phyloP scores from a whole-genome alignment of 2,329 filamentous ascomycete species.

The Sporothrix schenckii region DNA sequence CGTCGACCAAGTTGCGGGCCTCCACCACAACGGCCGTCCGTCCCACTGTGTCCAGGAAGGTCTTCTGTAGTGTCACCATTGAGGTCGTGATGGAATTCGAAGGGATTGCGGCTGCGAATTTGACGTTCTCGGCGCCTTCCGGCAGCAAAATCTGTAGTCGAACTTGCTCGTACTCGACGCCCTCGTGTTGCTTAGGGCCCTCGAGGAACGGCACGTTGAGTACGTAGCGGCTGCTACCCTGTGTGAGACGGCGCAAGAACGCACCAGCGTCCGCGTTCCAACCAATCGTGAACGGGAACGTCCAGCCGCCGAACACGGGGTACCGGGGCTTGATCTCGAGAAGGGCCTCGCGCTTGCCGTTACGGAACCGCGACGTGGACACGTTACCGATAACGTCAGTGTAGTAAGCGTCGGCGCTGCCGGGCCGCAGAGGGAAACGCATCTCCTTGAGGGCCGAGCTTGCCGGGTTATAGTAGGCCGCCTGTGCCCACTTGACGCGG shows the following conservation, averaged over 20 bases:
- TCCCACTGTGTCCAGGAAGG: slow-evolving; percentile 91
- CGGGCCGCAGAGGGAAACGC: slow-evolving; percentile 74
- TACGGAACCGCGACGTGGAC: slow-evolving; percentile 86
- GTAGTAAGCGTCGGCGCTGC: slow-evolving; percentile 88
- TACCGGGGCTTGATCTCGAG: slow-evolving; percentile 92
- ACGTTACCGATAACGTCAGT: slow-evolving; percentile 96
- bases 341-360: slow-evolving; percentile 73
- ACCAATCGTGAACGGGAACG: slow-evolving; percentile 93
- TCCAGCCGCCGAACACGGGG: slow-evolving; percentile 97
- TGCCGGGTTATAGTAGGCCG: slow-evolving; percentile 74
- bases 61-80: slow-evolving; percentile 68
- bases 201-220: slow-evolving; percentile 92
- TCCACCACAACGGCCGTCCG: slow-evolving; percentile 80
- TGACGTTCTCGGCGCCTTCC: slow-evolving; percentile 84
- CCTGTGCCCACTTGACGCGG: slow-evolving; percentile 73
- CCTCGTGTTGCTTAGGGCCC: slow-evolving; percentile 83
- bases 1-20: slow-evolving; percentile 85
- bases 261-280: slow-evolving; percentile 87
- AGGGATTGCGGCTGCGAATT: slow-evolving; percentile 75
- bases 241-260: slow-evolving; percentile 67
- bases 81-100: slow-evolving; percentile 61
- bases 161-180: slow-evolving; percentile 81
- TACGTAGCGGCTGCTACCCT: slow-evolving; percentile 67
- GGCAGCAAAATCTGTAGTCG: slow-evolving; percentile 82
- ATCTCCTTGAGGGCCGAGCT: slow-evolving; percentile 80